Evolutionary conservation across 164 flowering plant species (phyloP).

Genomic region (Stephania yunnanensis): DNA sequence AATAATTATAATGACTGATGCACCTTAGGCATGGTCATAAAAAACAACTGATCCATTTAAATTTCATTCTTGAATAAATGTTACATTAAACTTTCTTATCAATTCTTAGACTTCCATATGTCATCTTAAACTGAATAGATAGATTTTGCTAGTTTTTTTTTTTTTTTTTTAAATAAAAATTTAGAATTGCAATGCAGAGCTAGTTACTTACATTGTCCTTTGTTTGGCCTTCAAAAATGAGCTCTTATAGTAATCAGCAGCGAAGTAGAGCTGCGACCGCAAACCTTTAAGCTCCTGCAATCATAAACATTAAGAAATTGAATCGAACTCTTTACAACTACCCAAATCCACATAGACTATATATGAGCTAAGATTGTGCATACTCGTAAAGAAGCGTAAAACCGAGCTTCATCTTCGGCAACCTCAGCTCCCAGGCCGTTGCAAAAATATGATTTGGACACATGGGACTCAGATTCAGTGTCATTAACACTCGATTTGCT

Average conservation of each 20-base stretch:
- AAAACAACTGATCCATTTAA: too few species aligned
- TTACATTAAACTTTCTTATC: too few species aligned
- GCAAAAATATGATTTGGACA: neutral
- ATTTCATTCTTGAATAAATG: too few species aligned
- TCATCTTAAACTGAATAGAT: too few species aligned
- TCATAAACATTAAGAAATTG: neutral
- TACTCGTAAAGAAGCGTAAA: slow-evolving; percentile 42
- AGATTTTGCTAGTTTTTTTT: too few species aligned
- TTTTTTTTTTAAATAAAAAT: too few species aligned
- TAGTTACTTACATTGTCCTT: slow-evolving; percentile 23
- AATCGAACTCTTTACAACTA: neutral
- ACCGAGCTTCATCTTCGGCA: slow-evolving; percentile 16
- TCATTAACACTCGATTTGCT: neutral
- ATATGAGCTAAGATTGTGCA: neutral
- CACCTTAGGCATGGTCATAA: too few species aligned
- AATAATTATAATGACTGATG: too few species aligned
- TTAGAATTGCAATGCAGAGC: neutral
- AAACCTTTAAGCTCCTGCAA: slow-evolving; percentile 61
- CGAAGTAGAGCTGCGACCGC: slow-evolving; percentile 65
- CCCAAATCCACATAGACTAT: neutral
- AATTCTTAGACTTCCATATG: too few species aligned
- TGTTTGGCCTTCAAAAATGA: slow-evolving; percentile 43
- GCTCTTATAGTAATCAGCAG: slow-evolving; percentile 66
- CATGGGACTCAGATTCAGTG: neutral
- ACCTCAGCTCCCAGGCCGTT: slow-evolving; percentile 13